Conservation (phyloP, 352 stramenopile species). For the Pythium dissotocum region DNA sequence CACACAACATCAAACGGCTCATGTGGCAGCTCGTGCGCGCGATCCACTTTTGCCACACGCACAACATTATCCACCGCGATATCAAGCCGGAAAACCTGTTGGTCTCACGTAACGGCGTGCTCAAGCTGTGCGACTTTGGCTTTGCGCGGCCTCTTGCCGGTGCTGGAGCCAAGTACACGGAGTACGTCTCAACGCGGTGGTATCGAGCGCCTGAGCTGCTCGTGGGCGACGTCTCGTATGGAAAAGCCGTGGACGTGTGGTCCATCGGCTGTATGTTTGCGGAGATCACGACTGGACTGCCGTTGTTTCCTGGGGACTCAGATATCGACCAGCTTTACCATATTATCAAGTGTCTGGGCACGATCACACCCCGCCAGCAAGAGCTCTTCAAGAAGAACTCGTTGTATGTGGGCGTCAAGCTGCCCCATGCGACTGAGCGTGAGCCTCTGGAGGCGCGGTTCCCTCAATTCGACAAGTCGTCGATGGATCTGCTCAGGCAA, state of each 20-base stretch:
- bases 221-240: constrained; percentile 88
- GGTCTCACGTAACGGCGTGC: constrained; percentile 90
- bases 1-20: constrained; percentile 62
- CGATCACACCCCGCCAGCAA: constrained; percentile 70
- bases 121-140: constrained; percentile 94
- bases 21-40: constrained; percentile 85
- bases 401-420: constrained; percentile 79
- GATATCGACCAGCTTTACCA: constrained; percentile 95
- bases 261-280: constrained; percentile 95
- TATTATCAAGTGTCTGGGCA: constrained; percentile 78
- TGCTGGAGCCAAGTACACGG: constrained; percentile 74
- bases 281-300: constrained; percentile 95
- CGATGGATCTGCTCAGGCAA: constrained; percentile 69
- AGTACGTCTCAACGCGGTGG: constrained; percentile 94
- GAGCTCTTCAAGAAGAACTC: constrained; percentile 85
- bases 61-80: constrained; percentile 96
- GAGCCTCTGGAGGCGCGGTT: constrained; percentile 69
- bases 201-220: constrained; percentile 95
- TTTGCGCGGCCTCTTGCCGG: constrained; percentile 72
- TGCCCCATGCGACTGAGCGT: constrained; percentile 54
- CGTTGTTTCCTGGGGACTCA: constrained; percentile 95
- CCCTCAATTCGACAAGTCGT: constrained; percentile 59
- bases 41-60: constrained; percentile 94
- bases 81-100: constrained; percentile 95
- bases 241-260: constrained; percentile 97